Conservation (phyloP, 2,329 filamentous ascomycete genomes). For the Colletotrichum sp. region DNA sequence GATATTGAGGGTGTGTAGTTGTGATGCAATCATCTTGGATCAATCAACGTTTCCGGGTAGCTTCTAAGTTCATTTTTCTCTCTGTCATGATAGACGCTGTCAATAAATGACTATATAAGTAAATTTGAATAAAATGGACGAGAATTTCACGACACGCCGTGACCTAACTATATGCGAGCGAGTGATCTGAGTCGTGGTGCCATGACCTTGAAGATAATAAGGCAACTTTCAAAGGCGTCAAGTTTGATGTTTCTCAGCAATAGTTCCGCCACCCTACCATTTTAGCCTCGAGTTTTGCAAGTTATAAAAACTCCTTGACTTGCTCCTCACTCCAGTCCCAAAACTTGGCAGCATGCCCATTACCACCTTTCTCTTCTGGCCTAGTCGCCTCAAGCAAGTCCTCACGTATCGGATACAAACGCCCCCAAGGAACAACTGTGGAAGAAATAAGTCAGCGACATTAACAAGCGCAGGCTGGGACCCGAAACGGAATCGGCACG, state of each 20-base stretch:
- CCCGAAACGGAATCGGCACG: not conserved
- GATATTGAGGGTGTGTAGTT: not conserved
- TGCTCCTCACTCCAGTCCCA: slow-evolving; percentile 33
- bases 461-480: not conserved
- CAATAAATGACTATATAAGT: no score
- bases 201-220: no score
- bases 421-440: not conserved
- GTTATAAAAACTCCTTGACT: not conserved
- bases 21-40: not conserved
- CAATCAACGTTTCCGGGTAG: not conserved
- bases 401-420: slow-evolving; percentile 23
- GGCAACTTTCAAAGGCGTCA: no score
- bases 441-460: not conserved
- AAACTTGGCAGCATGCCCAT: slow-evolving; percentile 27
- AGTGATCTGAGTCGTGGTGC: no score
- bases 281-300: not conserved
- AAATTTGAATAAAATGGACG: no score
- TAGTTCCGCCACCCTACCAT: no score
- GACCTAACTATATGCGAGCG: no score
- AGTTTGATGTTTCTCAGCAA: no score
- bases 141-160: no score
- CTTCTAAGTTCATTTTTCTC: not conserved
- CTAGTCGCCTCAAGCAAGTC: slow-evolving; percentile 31
- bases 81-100: not conserved
- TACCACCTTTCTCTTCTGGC: slow-evolving; percentile 28